Percentiles rank a stretch among this genome's conserved stretches.
These are phyloP conservation scores for Hibiscus trionum DNA, from an alignment of 345 rosid genomes.

Conservation along the genomic window DNA sequence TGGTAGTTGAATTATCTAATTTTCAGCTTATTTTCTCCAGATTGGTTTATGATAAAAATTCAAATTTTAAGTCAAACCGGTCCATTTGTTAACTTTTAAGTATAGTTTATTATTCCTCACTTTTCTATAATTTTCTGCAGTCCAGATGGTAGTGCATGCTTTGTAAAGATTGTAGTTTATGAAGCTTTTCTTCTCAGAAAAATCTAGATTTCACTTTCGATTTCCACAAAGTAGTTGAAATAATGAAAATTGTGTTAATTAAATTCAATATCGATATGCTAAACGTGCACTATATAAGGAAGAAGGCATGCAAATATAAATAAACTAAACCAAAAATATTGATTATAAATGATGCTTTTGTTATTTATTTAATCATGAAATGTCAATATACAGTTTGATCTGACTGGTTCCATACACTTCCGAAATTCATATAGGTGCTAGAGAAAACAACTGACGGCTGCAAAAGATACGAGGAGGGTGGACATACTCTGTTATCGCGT, in stretches of 20 bases:
- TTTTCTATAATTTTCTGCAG: not conserved
- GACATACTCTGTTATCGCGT: slow-evolving; percentile 85
- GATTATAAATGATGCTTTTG: not conserved
- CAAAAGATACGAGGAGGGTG: slow-evolving; percentile 72
- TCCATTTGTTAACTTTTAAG: not conserved
- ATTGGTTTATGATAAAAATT: too few species aligned
- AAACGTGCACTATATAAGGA: not conserved
- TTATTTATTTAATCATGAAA: not conserved
- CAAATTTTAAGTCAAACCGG: not conserved
- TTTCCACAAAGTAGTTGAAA: not conserved
- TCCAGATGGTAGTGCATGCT: too few species aligned
- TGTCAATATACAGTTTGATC: not conserved
- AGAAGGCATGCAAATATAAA: not conserved
- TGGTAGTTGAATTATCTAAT: not conserved
- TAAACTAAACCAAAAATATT: not conserved
- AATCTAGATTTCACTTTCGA: not conserved
- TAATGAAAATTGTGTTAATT: not conserved
- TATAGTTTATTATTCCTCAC: not conserved
- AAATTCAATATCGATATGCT: not conserved
- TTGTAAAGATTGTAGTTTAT: too few species aligned
- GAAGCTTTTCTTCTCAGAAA: not conserved
- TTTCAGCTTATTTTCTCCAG: not conserved
- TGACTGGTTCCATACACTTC: not conserved
- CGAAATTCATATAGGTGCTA: slow-evolving; percentile 43
- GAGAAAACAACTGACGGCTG: slow-evolving; percentile 78